Conservation (phyloP, 345 rosid genomes). For the Eucalyptus victrix region DNA sequence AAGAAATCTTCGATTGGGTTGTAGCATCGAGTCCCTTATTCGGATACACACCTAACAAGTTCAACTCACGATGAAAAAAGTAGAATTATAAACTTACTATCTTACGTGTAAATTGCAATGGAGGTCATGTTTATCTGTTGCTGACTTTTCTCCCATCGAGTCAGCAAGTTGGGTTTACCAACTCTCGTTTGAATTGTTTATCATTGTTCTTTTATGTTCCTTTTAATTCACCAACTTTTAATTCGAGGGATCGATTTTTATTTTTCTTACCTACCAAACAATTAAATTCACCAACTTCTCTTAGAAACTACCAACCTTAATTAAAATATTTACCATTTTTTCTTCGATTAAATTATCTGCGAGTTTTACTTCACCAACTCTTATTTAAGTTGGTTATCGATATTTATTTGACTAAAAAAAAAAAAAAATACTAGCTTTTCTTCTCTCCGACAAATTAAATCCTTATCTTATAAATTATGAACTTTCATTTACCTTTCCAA, state of each 20-base stretch:
- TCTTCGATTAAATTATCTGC: fast-evolving
- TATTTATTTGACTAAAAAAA: too few species aligned
- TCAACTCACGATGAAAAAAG: not conserved
- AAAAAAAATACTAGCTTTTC: not conserved
- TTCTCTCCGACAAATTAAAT: not conserved
- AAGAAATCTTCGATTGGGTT: not conserved
- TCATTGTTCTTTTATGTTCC: too few species aligned
- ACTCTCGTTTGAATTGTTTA: not conserved
- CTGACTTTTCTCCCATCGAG: not conserved
- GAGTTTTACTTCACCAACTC: not conserved
- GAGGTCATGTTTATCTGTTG: not conserved
- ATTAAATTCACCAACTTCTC: not conserved
- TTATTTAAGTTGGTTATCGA: not conserved
- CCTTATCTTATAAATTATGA: not conserved
- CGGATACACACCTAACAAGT: not conserved
- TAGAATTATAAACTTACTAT: not conserved
- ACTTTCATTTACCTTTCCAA: not conserved
- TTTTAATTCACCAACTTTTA: not conserved
- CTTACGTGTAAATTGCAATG: not conserved
- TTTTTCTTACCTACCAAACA: not conserved
- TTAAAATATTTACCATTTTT: too few species aligned
- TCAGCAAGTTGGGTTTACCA: not conserved
- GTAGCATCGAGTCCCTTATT: not conserved
- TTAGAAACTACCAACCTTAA: too few species aligned
- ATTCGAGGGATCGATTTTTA: not conserved